Evolutionary conservation across 306 rosid genomes (phyloP).

Genomic region (Trifolium dubium): DNA sequence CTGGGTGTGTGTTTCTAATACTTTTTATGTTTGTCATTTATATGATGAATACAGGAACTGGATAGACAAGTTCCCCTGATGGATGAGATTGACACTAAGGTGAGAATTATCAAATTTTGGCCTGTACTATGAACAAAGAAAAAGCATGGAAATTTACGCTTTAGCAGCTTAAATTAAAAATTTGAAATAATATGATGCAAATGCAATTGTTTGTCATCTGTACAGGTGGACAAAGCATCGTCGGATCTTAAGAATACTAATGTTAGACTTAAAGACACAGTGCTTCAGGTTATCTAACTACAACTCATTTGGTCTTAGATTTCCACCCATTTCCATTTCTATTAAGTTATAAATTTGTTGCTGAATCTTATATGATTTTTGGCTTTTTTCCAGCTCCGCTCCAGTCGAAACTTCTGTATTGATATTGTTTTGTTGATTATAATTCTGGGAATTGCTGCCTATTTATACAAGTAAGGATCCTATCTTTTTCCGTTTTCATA

Average conservation of each 20-base stretch:
- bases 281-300: conserved; percentile 72
- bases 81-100: conserved; percentile 99
- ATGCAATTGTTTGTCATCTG: conserved; percentile 41
- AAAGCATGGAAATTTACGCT: neutral
- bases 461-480: conserved; percentile 92
- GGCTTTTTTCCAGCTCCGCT: conserved; percentile 72
- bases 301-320: conserved; percentile 21
- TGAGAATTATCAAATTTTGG: conserved; percentile 42
- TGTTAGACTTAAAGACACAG: conserved; percentile 92
- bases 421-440: conserved; percentile 88
- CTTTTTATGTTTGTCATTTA: conserved; percentile 14
- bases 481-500: conserved; percentile 22
- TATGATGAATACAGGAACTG: conserved; percentile 65
- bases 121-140: neutral
- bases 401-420: conserved; percentile 96
- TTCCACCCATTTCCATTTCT: conserved; percentile 8
- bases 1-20: neutral
- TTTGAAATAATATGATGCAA: conserved; percentile 34
- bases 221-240: conserved; percentile 87
- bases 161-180: conserved; percentile 16
- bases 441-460: conserved; percentile 98
- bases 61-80: conserved; percentile 98
- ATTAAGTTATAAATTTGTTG: conserved; percentile 27
- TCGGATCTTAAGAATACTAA: conserved; percentile 97
- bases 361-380: conserved; percentile 46